Conservation (phyloP, 192 early-diverging fungal species). For the Coemansia sp. region DNA sequence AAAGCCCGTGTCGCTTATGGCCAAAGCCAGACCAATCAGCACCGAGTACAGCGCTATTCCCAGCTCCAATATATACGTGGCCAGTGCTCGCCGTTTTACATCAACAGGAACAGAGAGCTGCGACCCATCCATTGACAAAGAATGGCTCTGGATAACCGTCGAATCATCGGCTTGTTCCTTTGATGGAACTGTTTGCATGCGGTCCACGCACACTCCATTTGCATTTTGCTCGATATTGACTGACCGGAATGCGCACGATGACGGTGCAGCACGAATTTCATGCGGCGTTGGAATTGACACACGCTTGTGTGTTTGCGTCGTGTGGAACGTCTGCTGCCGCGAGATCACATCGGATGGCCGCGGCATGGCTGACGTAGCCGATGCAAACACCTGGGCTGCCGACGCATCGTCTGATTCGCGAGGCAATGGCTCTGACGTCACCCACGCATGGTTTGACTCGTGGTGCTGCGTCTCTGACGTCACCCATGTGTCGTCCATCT, state of each 20-base stretch:
- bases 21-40: constrained; percentile 68
- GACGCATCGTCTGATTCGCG: not conserved
- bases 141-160: constrained; percentile 23
- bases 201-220: too few species aligned
- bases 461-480: not conserved
- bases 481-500: constrained; percentile 20
- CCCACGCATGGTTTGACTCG: constrained; percentile 9
- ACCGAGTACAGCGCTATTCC: constrained; percentile 75
- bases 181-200: not conserved
- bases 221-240: not conserved
- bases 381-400: constrained; percentile 5
- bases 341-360: constrained; percentile 7
- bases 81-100: constrained; percentile 43
- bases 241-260: constrained; percentile 15
- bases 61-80: constrained; percentile 68
- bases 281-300: constrained; percentile 36
- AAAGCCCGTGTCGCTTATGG: constrained; percentile 51
- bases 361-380: constrained; percentile 14
- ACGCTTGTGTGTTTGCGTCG: constrained; percentile 23
- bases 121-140: not conserved
- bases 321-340: constrained; percentile 18
- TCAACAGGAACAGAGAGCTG: constrained; percentile 9
- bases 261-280: constrained; percentile 16
- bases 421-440: not conserved
- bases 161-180: constrained; percentile 3